phyloP scores from a whole-genome alignment of 352 stramenopile genomes.

The Phytopythium delawarense region DNA sequence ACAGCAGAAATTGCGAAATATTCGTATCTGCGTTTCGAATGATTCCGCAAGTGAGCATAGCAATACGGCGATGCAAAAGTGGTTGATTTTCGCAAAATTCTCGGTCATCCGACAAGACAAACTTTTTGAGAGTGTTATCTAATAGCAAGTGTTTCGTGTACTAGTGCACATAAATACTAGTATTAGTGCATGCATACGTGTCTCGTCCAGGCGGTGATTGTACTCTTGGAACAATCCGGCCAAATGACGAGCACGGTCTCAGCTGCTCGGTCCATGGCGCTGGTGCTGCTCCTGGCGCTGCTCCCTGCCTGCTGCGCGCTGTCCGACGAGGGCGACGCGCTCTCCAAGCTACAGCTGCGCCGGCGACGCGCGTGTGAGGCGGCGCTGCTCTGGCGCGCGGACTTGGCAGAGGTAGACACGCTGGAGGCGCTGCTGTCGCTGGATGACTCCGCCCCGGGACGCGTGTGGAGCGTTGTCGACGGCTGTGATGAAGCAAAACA shows the following conservation, averaged over 20 bases:
- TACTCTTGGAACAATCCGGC: too few species aligned
- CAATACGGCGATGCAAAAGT: too few species aligned
- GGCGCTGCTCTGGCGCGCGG: constrained; percentile 26
- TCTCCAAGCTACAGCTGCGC: constrained; percentile 23
- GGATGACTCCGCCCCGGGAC: not conserved
- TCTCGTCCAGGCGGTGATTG: too few species aligned
- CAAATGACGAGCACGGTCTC: not conserved
- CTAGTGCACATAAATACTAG: too few species aligned
- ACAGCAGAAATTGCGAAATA: too few species aligned
- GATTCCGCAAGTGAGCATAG: too few species aligned
- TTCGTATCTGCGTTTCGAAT: too few species aligned
- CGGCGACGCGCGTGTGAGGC: constrained; percentile 26
- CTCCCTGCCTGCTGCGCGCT: not conserved
- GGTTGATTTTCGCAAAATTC: too few species aligned
- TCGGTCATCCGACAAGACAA: too few species aligned
- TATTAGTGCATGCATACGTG: not conserved
- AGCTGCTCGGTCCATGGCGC: not conserved
- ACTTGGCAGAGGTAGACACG: constrained; percentile 10
- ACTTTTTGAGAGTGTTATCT: too few species aligned
- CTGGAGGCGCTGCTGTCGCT: constrained; percentile 17
- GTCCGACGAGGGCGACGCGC: not conserved
- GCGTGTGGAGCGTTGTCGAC: constrained; percentile 12
- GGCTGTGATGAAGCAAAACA: constrained; percentile 1
- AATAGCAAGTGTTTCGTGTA: too few species aligned
- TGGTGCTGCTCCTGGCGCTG: not conserved